phyloP scores from a whole-genome alignment of 2,329 filamentous ascomycete species.

The Pseudofabraea citricarpa region DNA sequence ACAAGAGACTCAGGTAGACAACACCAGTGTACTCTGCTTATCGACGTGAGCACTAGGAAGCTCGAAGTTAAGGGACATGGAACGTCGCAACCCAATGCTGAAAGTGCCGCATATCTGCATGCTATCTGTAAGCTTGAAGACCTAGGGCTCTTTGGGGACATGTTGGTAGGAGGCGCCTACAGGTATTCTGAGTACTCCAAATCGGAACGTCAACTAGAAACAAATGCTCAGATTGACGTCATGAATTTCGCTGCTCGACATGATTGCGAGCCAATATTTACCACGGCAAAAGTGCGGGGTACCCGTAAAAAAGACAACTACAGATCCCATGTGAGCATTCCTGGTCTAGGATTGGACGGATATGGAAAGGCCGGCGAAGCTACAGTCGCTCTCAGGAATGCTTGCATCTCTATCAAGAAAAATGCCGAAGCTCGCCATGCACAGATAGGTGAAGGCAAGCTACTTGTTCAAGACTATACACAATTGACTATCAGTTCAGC shows the following conservation, averaged over 20 bases:
- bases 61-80: neutral
- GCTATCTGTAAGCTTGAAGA: neutral
- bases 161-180: neutral
- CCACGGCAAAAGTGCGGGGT: neutral
- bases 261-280: slow-evolving; percentile 1
- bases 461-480: slow-evolving; percentile 1
- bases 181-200: neutral
- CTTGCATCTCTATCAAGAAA: neutral
- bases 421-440: neutral
- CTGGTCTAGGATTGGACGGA: neutral
- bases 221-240: neutral
- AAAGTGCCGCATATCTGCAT: neutral
- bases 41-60: too few species aligned
- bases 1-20: too few species aligned
- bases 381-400: neutral
- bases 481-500: neutral
- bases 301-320: neutral
- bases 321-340: neutral
- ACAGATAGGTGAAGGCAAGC: neutral
- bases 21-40: too few species aligned
- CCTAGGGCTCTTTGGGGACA: neutral
- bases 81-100: neutral
- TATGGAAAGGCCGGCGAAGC: neutral
- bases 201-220: neutral
- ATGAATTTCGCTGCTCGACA: slow-evolving; percentile 1